A percentile compares a stretch with the other conserved stretches of the same genome.
Conservation (phyloP, 805 yeast genomes). For the Lachancea sp. region DNA sequence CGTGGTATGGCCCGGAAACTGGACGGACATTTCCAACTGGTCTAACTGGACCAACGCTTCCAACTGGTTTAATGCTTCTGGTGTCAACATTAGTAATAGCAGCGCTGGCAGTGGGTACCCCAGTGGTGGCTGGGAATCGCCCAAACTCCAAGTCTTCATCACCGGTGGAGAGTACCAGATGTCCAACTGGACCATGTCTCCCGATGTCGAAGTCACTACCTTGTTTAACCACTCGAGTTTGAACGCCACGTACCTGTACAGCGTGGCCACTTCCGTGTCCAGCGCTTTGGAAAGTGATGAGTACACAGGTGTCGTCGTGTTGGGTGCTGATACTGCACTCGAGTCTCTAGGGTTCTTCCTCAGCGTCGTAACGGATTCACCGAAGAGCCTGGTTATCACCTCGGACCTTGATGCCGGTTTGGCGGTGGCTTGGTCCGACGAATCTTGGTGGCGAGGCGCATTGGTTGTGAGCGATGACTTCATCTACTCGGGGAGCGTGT, state of each 20-base stretch:
- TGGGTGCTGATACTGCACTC: conserved; percentile 18
- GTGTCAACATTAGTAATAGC: neutral
- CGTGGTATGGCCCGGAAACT: conserved; percentile 3
- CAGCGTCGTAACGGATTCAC: conserved; percentile 19
- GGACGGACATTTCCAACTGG: conserved; percentile 6
- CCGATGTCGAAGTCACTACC: conserved; percentile 14
- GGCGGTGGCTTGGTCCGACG: conserved; percentile 19
- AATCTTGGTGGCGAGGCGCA: conserved; percentile 20
- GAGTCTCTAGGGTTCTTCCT: conserved; percentile 28
- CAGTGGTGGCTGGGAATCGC: conserved; percentile 1
- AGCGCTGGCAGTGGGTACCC: neutral
- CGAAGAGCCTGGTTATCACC: conserved; percentile 23
- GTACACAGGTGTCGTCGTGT: conserved; percentile 20
- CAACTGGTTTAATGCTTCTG: conserved; percentile 7
- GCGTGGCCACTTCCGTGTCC: conserved; percentile 16
- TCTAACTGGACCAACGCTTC: conserved; percentile 10
- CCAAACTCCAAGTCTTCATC: conserved; percentile 17
- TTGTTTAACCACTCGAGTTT: conserved; percentile 20
- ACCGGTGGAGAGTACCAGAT: conserved; percentile 23
- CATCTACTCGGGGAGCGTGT: conserved; percentile 25
- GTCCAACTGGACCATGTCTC: conserved; percentile 11
- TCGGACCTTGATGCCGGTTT: conserved; percentile 18
- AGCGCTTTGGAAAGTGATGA: conserved; percentile 10
- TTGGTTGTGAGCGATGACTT: conserved; percentile 20
- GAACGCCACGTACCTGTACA: conserved; percentile 22